Conservation (phyloP, 1,284 basidiomycete species). For the Fomitopsis betulina region DNA sequence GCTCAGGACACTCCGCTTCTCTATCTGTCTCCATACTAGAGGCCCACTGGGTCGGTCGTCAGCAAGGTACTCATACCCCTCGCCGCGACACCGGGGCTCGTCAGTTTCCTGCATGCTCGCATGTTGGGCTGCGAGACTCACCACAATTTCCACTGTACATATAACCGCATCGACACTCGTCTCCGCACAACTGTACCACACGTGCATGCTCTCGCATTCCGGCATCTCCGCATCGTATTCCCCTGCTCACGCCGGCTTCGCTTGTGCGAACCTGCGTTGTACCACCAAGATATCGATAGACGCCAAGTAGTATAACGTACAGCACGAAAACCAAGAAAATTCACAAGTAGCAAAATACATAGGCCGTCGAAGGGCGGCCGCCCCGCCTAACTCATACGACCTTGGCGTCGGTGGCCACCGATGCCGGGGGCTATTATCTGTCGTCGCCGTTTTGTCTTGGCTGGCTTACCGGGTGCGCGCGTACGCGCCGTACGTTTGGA, state of each 20-base stretch:
- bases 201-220: constrained; percentile 38
- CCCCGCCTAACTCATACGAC: constrained; percentile 38
- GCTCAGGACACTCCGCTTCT: constrained; percentile 35
- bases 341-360: constrained; percentile 17
- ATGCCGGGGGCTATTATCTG: constrained; percentile 30
- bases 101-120: constrained; percentile 9
- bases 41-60: constrained; percentile 30
- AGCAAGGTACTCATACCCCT: constrained; percentile 46
- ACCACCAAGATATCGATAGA: constrained; percentile 30
- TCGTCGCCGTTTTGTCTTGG: constrained; percentile 20
- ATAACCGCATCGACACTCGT: constrained; percentile 15
- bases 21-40: constrained; percentile 21
- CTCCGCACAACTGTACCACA: constrained; percentile 33
- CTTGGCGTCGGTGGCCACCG: constrained; percentile 21
- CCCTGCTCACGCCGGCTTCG: constrained; percentile 6
- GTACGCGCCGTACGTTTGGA: constrained; percentile 35
- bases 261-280: constrained; percentile 23
- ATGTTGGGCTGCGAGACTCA: constrained; percentile 13
- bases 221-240: constrained; percentile 19
- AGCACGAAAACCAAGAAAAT: constrained; percentile 22
- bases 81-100: constrained; percentile 13
- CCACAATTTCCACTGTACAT: constrained; percentile 18
- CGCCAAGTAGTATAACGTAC: constrained; percentile 18
- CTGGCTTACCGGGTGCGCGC: constrained; percentile 17
- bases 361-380: constrained; percentile 18